phyloP scores from a whole-genome alignment of 495 filamentous ascomycete species.

The Oidiodendron maius region DNA sequence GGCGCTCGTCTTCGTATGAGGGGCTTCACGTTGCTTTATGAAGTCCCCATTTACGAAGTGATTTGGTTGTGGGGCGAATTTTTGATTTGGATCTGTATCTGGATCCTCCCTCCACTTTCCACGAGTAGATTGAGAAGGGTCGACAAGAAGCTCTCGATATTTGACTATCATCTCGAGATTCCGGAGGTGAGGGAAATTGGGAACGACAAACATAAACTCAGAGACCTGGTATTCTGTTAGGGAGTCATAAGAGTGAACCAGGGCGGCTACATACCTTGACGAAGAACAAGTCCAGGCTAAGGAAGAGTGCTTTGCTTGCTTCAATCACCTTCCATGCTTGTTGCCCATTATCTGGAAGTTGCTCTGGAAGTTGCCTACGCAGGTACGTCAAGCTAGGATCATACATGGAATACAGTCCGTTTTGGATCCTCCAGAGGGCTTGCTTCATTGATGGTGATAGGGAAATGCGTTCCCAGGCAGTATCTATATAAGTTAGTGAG shows the following conservation, averaged over 20 bases:
- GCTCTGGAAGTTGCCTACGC: background rate
- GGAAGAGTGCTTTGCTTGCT: conserved; percentile 33
- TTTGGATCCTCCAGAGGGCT: conserved; percentile 42
- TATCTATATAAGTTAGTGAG: conserved; percentile 38
- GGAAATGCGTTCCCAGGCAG: conserved; percentile 59
- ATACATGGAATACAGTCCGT: conserved; percentile 37
- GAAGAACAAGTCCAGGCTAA: conserved; percentile 63
- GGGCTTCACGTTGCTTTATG: conserved; percentile 33
- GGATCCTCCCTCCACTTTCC: conserved; percentile 48
- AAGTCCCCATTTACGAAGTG: conserved; percentile 26
- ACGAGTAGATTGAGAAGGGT: background rate
- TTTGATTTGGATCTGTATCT: conserved; percentile 23
- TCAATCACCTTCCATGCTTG: conserved; percentile 8
- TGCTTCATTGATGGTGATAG: conserved; percentile 39
- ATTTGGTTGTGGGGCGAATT: conserved; percentile 18
- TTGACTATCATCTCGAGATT: conserved; percentile 49
- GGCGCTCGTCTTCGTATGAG: conserved; percentile 1
- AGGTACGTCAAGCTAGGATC: background rate
- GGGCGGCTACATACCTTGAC: conserved; percentile 51
- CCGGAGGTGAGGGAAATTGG: conserved; percentile 62
- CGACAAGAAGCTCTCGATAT: conserved; percentile 39
- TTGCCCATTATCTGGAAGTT: conserved; percentile 1
- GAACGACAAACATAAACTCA: conserved; percentile 68
- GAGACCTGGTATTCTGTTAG: conserved; percentile 43
- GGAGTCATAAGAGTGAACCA: background rate